Evolutionary conservation across 2,329 filamentous ascomycete species (phyloP).

Genomic region (Trichoderma gracile): DNA sequence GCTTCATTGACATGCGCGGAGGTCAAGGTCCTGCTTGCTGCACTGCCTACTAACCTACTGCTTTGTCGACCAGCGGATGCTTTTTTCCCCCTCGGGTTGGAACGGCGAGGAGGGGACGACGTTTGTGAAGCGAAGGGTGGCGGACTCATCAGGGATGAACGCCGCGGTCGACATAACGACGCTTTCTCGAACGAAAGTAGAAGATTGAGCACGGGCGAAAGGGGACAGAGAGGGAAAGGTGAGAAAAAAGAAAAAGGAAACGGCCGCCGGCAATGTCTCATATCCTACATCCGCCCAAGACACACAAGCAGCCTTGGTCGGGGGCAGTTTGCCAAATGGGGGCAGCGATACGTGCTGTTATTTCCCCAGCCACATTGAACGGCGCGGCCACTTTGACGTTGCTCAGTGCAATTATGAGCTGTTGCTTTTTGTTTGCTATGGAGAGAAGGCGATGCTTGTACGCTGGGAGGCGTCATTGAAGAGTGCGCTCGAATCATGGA

Average conservation of each 20-base stretch:
- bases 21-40: not conserved
- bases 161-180: not conserved
- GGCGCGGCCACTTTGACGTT: slow-evolving; percentile 3
- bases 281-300: not conserved
- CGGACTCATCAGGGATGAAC: not conserved
- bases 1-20: not conserved
- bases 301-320: not conserved
- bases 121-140: not conserved
- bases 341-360: not conserved
- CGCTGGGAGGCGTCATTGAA: no score
- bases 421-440: not conserved
- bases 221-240: not conserved
- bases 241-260: not conserved
- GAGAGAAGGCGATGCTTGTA: no score
- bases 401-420: not conserved
- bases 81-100: no score
- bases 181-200: not conserved
- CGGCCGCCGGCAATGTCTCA: slow-evolving; percentile 6
- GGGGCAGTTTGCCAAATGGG: not conserved
- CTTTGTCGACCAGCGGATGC: no score
- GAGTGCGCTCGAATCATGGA: not conserved
- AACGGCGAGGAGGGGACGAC: no score
- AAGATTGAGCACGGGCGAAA: no score
- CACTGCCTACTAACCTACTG: no score
- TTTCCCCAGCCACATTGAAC: not conserved